Evolutionary conservation across 225 moss, liverwort and hornwort genomes (phyloP), one percentile per base, ranked within the genome.

Genomic region (Marchantia polymorpha): DNA sequence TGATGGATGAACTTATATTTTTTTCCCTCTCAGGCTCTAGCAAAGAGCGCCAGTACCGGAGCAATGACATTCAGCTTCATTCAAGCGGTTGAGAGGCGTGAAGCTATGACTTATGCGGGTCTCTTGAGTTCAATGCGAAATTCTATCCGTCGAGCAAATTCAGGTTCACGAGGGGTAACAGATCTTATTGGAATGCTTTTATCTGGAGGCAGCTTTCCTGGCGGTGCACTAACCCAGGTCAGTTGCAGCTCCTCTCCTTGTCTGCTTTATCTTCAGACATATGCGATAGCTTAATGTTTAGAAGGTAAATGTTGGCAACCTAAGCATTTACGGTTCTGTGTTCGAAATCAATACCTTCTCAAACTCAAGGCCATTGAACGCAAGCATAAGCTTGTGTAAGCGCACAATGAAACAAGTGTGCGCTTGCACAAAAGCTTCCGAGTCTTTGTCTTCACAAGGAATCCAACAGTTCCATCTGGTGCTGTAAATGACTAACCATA

Each of bases 61-160:
- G 99, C 95, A 66, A 99, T 99, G 99, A 99, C 99, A 26, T 99
- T 89, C 79, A 93, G 95, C 83, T 99, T 99, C 83, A 99, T 99
- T 79, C 94, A 99, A 88, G 95, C 99, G 54, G 86, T 99, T 78
- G 99, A 99, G 83, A 89, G 88, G 26, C 87, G 89, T 54, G 82
- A 89, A 69, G 95, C 82, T 20, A 61, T 82, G 0, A 95, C 93
- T 51, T 99, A 99, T 61, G 91, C 83, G 5, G 89, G 84, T 84
- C 86, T 99, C 78, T 69, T 99, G 58, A 87, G 81, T 54, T 93
- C 93, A 65, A 99, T 99, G 99, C 91, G 95, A 46, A 68, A 87
- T 6, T 87, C 92, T 48, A 95, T 99, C 52, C 89, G 86, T 64
- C 72, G 84, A 79, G 84, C 92, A 2, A 88, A 84, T 78, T 86